These are phyloP conservation scores for Blumeria graminis DNA, from an alignment of 2,329 filamentous ascomycete species.

Conservation along the genomic window DNA sequence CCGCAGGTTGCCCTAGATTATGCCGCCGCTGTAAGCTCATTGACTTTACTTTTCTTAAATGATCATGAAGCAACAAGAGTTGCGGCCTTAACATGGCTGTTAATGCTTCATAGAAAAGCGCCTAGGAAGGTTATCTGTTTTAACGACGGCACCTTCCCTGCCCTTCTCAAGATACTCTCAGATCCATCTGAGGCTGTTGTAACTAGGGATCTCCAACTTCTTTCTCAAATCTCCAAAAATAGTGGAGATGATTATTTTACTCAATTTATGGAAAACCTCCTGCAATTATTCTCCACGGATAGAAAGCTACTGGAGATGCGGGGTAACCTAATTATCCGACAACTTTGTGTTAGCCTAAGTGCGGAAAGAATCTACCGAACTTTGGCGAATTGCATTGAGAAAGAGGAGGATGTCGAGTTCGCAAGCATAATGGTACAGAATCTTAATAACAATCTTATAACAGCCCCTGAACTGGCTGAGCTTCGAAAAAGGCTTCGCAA, in stretches of 20 bases:
- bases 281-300: constrained; percentile 90
- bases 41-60: constrained; percentile 84
- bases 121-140: constrained; percentile 83
- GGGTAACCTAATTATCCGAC: constrained; percentile 88
- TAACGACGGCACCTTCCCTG: constrained; percentile 92
- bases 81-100: constrained; percentile 81
- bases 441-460: constrained; percentile 96
- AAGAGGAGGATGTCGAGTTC: constrained; percentile 94
- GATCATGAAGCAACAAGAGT: constrained; percentile 92
- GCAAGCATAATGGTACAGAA: constrained; percentile 99
- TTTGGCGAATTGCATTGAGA: constrained; percentile 86
- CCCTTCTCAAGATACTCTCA: constrained; percentile 81
- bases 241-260: constrained; percentile 95
- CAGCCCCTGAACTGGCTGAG: constrained; percentile 78
- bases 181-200: constrained; percentile 91
- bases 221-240: constrained; percentile 89
- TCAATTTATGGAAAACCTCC: constrained; percentile 90
- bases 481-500: constrained; percentile 76
- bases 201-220: constrained; percentile 72
- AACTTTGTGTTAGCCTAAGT: constrained; percentile 78
- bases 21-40: constrained; percentile 73
- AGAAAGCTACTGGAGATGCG: constrained; percentile 72
- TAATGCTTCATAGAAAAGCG: constrained; percentile 92
- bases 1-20: constrained; percentile 67
- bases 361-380: constrained; percentile 90